Percentiles rank a stretch among this genome's conserved stretches.
Evolutionary conservation across 805 yeast genomes (phyloP).

Genomic region (Starmerella bombi): DNA sequence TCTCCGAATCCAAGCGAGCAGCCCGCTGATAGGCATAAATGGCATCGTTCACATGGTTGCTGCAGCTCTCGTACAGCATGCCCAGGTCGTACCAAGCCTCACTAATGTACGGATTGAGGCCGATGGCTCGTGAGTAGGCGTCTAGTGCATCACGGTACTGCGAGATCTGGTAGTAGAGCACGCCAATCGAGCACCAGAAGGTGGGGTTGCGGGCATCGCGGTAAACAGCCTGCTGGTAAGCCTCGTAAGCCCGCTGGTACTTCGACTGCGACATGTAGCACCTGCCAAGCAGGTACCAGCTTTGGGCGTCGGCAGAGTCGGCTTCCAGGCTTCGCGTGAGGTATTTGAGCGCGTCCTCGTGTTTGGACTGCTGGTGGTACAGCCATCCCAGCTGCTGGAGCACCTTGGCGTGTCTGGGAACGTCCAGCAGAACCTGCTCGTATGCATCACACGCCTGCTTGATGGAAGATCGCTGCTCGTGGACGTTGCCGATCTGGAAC

Average conservation of each 20-base stretch:
- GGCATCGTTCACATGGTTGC: slow-evolving; percentile 89
- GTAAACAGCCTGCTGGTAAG: slow-evolving; percentile 97
- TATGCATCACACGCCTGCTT: slow-evolving; percentile 88
- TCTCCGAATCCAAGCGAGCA: slow-evolving; percentile 84
- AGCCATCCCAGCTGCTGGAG: slow-evolving; percentile 92
- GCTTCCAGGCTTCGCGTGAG: slow-evolving; percentile 79
- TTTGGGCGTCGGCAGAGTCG: slow-evolving; percentile 82
- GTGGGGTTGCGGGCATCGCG: slow-evolving; percentile 95
- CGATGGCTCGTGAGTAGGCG: slow-evolving; percentile 92
- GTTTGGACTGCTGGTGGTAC: slow-evolving; percentile 59
- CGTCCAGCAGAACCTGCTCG: slow-evolving; percentile 76
- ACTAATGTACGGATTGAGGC: slow-evolving; percentile 87
- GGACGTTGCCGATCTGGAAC: slow-evolving; percentile 95
- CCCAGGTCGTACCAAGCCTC: slow-evolving; percentile 99
- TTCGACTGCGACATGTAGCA: slow-evolving; percentile 94
- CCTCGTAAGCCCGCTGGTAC: slow-evolving; percentile 92
- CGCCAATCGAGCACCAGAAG: slow-evolving; percentile 95
- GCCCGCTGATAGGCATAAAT: slow-evolving; percentile 95
- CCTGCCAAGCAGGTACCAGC: slow-evolving; percentile 94
- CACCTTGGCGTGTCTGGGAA: slow-evolving; percentile 91
- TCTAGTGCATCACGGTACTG: slow-evolving; percentile 95
- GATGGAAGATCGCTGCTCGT: slow-evolving; percentile 88
- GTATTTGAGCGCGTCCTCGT: slow-evolving; percentile 69
- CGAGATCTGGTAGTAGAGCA: slow-evolving; percentile 85
- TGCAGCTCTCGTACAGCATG: slow-evolving; percentile 91